Base-by-base conservation (phyloP, 2,329 filamentous ascomycete species). In the Cercospora sesami region DNA sequence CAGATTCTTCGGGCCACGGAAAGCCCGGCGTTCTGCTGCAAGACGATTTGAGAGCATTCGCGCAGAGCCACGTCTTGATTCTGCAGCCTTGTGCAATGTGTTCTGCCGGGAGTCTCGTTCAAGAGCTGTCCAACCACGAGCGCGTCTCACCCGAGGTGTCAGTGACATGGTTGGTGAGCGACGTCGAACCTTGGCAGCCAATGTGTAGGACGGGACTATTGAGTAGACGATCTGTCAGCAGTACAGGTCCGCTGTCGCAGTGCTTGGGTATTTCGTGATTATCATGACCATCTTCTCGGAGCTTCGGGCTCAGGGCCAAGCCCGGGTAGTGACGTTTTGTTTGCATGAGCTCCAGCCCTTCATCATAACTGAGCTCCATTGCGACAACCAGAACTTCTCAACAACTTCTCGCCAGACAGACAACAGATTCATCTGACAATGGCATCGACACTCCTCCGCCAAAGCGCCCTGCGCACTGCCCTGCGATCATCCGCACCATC, bases 371-470 rank as follows among this genome's bases (percentile, higher is more conserved):
- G 55, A 58, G 45, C 62, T 45, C 30, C 31, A 42, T 65, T 53
- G 36, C 48, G 51, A 67, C 55, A 58, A 31, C 30, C 16, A 30
- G 2, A 58, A 61, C 45, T 65, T 21, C 10, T 14, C 26, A 55
- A 16, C 23, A 5, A 14, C 14, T 8, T 23, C 4, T 16, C 18
- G 30, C 4, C 28, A 33, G n/a, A 33, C 10, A 21, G 55, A 36
- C 4, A 31, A 14, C 3, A 14, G 2, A 12, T 23, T 2, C 55
- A 36, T 21, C 55, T 36, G 42, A 67, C 58, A 53, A 96, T 96
- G 93, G 89, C 92, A 78, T 84, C 90, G 66, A 85, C 90, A 70
- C 86, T 96, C 73, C 84, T 96, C 79, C 90, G 92, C 78, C 88
- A 88, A 73, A 86, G 87, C 71, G 86, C 88, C 74, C 84, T 89